Evolutionary conservation across 495 filamentous ascomycete genomes (phyloP).

Genomic region (Hypoxylon trugodes): DNA sequence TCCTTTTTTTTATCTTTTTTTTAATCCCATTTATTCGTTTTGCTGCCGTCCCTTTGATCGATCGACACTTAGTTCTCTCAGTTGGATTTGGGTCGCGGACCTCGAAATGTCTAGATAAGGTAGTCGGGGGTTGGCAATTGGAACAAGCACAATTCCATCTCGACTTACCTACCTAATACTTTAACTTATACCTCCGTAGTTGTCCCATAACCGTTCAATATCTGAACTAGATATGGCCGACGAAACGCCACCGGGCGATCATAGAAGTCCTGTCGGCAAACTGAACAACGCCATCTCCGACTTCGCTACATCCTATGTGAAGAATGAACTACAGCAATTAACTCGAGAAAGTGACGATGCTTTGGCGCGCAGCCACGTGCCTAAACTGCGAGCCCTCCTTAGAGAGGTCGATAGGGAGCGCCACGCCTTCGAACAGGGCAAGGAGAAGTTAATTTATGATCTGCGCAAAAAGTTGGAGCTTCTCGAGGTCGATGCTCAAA

Average conservation of each 20-base stretch:
- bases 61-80: background rate
- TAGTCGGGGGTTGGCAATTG: conserved; percentile 1
- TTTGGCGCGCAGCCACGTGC: conserved; percentile 39
- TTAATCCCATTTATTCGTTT: background rate
- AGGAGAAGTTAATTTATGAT: conserved; percentile 29
- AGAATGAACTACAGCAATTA: conserved; percentile 37
- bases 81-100: background rate
- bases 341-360: conserved; percentile 41
- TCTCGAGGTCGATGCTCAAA: conserved; percentile 34
- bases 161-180: too few species aligned
- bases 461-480: conserved; percentile 36
- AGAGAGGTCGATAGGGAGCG: conserved; percentile 40
- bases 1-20: background rate
- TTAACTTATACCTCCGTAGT: conserved; percentile 5
- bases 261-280: conserved; percentile 28
- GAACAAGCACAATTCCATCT: conserved; percentile 5
- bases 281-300: conserved; percentile 39
- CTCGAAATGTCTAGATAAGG: background rate
- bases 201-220: conserved; percentile 3
- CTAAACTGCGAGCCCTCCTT: conserved; percentile 34
- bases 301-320: conserved; percentile 40
- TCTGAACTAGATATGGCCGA: conserved; percentile 36
- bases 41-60: background rate
- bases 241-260: conserved; percentile 26
- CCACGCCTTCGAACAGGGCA: conserved; percentile 37